Percentiles rank a stretch among this genome's conserved stretches.
phyloP scores from a whole-genome alignment of 768 basidiomycete genomes.

The Termitomyces sp. region DNA sequence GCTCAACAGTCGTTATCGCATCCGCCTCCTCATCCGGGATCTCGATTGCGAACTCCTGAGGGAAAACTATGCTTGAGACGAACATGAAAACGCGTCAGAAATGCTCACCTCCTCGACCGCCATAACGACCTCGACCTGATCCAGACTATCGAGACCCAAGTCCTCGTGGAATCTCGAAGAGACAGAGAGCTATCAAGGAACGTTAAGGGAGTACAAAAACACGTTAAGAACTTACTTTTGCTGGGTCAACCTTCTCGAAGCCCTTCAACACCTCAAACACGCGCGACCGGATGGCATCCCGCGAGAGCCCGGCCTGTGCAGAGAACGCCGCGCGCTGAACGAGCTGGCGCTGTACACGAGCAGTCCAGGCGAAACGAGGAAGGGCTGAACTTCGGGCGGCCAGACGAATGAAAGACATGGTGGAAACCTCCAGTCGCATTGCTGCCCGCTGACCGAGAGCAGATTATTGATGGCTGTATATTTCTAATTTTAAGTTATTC shows the following conservation, averaged over 20 bases:
- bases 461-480: background rate
- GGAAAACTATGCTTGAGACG: slow-evolving; percentile 9
- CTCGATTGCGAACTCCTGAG: slow-evolving; percentile 93
- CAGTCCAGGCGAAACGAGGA: slow-evolving; percentile 39
- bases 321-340: slow-evolving; percentile 58
- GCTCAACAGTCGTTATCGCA: slow-evolving; percentile 85
- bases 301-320: slow-evolving; percentile 62
- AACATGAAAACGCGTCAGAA: slow-evolving; percentile 5
- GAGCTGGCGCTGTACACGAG: slow-evolving; percentile 34
- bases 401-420: slow-evolving; percentile 58
- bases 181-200: slow-evolving; percentile 20
- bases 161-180: slow-evolving; percentile 66
- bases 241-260: slow-evolving; percentile 83
- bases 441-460: slow-evolving; percentile 1
- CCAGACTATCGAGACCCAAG: slow-evolving; percentile 92
- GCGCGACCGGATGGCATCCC: slow-evolving; percentile 67
- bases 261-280: slow-evolving; percentile 82
- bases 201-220: background rate
- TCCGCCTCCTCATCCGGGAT: slow-evolving; percentile 98
- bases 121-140: slow-evolving; percentile 98
- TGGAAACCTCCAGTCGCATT: slow-evolving; percentile 20
- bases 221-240: slow-evolving; percentile 50
- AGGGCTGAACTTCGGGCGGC: slow-evolving; percentile 44
- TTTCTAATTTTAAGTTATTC: too few species aligned
- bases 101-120: slow-evolving; percentile 85